Evolutionary conservation across 1,284 basidiomycete genomes (phyloP).

Genomic region (Sanguinoderma infundibulare): DNA sequence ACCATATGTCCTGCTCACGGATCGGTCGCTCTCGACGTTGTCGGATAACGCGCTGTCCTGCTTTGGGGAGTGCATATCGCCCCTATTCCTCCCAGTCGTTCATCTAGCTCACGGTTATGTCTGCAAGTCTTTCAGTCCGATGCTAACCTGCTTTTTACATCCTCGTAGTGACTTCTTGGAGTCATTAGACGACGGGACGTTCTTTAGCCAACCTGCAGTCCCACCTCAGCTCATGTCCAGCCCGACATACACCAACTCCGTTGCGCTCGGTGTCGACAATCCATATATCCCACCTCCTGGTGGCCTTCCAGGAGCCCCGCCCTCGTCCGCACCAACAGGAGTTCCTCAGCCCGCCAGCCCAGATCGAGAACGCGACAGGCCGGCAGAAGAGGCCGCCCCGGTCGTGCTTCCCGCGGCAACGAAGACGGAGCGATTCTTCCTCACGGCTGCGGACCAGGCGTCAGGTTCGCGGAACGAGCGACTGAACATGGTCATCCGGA

Average conservation of each 20-base stretch:
- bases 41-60: not conserved
- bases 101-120: not conserved
- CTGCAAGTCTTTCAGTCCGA: not conserved
- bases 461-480: constrained; percentile 91
- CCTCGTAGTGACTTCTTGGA: constrained; percentile 79
- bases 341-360: constrained; percentile 23
- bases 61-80: not conserved
- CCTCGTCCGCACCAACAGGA: constrained; percentile 8
- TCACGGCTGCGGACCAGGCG: constrained; percentile 96
- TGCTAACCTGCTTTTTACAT: not conserved
- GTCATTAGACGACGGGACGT: constrained; percentile 73
- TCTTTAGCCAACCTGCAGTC: constrained; percentile 62
- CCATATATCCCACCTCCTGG: constrained; percentile 29
- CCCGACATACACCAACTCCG: constrained; percentile 40
- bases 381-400: constrained; percentile 36
- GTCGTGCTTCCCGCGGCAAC: constrained; percentile 67
- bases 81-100: not conserved
- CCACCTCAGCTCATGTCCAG: constrained; percentile 54
- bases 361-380: constrained; percentile 26
- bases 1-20: no score
- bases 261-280: constrained; percentile 35
- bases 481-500: constrained; percentile 90
- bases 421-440: constrained; percentile 86
- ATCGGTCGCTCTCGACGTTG: no score
- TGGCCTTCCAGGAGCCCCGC: constrained; percentile 5